Conservation (phyloP, 2,329 filamentous ascomycete genomes). For the Chaetomiaceae sp. region DNA sequence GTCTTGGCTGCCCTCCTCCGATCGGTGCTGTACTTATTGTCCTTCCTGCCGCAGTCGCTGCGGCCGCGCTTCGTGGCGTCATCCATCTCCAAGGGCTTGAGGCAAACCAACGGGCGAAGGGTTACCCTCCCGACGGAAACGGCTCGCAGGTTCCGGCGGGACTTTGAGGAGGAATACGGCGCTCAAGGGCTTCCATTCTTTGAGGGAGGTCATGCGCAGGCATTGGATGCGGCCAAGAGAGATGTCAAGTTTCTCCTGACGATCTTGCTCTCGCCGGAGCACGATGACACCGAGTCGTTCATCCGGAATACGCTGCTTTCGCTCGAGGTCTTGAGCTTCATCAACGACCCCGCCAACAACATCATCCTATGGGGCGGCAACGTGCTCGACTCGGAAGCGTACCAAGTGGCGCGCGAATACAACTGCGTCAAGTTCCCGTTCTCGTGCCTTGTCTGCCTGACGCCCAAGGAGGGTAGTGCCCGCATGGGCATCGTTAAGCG, state of each 20-base stretch:
- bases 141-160: conserved; percentile 78
- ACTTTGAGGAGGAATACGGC: conserved; percentile 93
- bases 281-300: conserved; percentile 84
- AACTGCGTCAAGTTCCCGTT: conserved; percentile 92
- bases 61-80: conserved; percentile 50
- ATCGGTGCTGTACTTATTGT: conserved; percentile 69
- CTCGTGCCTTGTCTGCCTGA: conserved; percentile 77
- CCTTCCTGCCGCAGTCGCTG: conserved; percentile 67
- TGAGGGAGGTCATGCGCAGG: conserved; percentile 86
- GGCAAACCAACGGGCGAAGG: conserved; percentile 63
- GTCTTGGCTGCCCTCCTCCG: conserved; percentile 64
- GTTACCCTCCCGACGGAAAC: conserved; percentile 81
- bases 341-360: conserved; percentile 70
- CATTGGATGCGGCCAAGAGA: conserved; percentile 81
- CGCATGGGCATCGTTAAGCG: conserved; percentile 87
- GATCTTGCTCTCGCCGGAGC: conserved; percentile 81
- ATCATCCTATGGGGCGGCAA: conserved; percentile 90
- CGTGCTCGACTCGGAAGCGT: conserved; percentile 87
- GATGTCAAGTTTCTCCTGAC: conserved; percentile 91
- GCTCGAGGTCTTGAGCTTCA: conserved; percentile 64
- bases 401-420: conserved; percentile 82
- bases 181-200: conserved; percentile 66
- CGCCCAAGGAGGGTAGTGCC: conserved; percentile 73
- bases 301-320: conserved; percentile 75
- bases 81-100: conserved; percentile 44